phyloP scores from a whole-genome alignment of 306 rosid species.

The Cicer yamashitae region DNA sequence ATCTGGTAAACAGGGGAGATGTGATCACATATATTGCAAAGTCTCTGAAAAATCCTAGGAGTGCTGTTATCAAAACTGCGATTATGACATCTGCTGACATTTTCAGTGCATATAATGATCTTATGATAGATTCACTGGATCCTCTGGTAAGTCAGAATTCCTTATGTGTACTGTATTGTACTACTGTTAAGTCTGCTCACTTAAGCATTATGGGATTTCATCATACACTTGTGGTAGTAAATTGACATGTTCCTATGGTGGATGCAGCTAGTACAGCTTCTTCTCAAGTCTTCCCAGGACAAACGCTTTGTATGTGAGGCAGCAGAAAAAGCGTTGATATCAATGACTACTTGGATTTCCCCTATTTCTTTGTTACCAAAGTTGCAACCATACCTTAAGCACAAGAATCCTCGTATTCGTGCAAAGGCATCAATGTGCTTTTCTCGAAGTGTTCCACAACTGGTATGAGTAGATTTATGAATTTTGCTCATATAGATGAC shows the following conservation, averaged over 20 bases:
- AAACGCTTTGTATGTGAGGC: conserved; percentile 98
- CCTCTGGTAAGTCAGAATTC: conserved; percentile 70
- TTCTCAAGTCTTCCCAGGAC: conserved; percentile 98
- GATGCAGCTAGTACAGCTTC: conserved; percentile 89
- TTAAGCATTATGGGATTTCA: conserved; percentile 34
- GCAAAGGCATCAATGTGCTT: conserved; percentile 94
- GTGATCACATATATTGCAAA: conserved; percentile 73
- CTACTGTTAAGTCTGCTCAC: conserved; percentile 13
- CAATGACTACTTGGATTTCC: conserved; percentile 83
- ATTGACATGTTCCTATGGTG: conserved; percentile 34
- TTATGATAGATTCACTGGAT: conserved; percentile 80
- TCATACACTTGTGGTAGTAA: conserved; percentile 13
- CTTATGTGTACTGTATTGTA: conserved; percentile 5
- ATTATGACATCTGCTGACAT: conserved; percentile 94
- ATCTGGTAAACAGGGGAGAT: conserved; percentile 68
- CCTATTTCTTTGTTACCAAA: conserved; percentile 81
- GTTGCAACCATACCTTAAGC: conserved; percentile 84
- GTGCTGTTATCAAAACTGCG: conserved; percentile 99
- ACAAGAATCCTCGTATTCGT: conserved; percentile 88
- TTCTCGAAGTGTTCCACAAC: conserved; percentile 83
- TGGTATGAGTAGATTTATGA: conserved; percentile 60
- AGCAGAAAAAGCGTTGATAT: conserved; percentile 87
- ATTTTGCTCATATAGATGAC: conserved; percentile 31
- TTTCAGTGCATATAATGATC: conserved; percentile 78
- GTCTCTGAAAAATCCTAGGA: conserved; percentile 91